Evolutionary conservation across 78 protist species (phyloP), one percentile per base, ranked within the genome.

Genomic region (Dictyostelium purpureum): DNA sequence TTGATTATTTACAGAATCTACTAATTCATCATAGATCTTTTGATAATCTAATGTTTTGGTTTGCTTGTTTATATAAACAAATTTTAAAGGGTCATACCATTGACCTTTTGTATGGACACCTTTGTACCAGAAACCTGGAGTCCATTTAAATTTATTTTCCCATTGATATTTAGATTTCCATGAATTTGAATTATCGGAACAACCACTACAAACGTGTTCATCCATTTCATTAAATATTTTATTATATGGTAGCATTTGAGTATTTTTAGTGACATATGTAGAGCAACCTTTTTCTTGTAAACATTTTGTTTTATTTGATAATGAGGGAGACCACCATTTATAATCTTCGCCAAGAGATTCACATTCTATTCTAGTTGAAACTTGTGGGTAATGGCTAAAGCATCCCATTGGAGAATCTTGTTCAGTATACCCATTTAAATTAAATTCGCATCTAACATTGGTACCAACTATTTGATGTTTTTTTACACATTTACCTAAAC

Each of bases 151-250:
- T 67, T 67, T 67, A n/a, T 67, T 67, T 16, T 45, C n/a, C 49
- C 63, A 79, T 43, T 43, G 33, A 66, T 61, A 61, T 24, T 38
- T 67, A 47, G 69, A 61, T n/a, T 6, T 56, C 83, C 83, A 77
- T 40, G 14, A 18, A 18, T 31, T 21, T 12, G 14, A 31, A 31
- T 10, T 14, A 35, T 49, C 77, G 7, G 28, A 14, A n/a, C 45
- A 33, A 40, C 76, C 76, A 37, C 21, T 37, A 40, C 76, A 67
- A 28, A 37, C 31, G 0, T 67, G 51, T 67, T 67, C 43, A 40
- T 38, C 31, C 75, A 38, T 67, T 67, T 33, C 6, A 67, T 67
- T 38, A 6, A 67, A 67, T 21, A 38, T 19, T 2, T 0, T 38
- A 38, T 67, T 33, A 4, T 21, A 67, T 21, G 49, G 43, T 38